These are phyloP conservation scores for Neurospora sp. DNA, from an alignment of 495 filamentous ascomycete genomes.

Conservation along the genomic window DNA sequence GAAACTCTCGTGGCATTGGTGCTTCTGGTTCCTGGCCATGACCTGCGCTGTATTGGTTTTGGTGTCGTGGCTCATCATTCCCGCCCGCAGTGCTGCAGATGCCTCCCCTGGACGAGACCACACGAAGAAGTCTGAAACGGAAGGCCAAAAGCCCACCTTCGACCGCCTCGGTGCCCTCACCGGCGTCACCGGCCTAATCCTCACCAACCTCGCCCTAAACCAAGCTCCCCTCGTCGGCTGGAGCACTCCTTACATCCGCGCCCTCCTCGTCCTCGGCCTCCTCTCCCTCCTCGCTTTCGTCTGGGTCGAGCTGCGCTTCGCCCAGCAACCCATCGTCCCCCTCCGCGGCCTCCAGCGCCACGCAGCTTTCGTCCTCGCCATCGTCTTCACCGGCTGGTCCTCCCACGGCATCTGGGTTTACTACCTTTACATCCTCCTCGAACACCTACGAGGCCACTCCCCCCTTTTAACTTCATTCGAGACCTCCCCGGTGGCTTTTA, in stretches of 20 bases:
- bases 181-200: constrained; percentile 44
- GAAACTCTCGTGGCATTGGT: constrained; percentile 56
- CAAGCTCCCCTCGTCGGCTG: constrained; percentile 50
- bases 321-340: constrained; percentile 44
- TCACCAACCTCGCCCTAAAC: constrained; percentile 52
- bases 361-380: constrained; percentile 42
- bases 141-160: constrained; percentile 14
- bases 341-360: constrained; percentile 36
- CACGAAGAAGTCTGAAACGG: neutral
- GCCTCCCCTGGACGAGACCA: constrained; percentile 2
- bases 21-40: constrained; percentile 47
- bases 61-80: constrained; percentile 38
- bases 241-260: constrained; percentile 39
- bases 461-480: constrained; percentile 32
- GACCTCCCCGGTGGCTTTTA: constrained; percentile 24
- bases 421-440: constrained; percentile 46
- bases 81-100: constrained; percentile 11
- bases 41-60: constrained; percentile 31
- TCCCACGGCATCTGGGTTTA: constrained; percentile 52
- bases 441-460: constrained; percentile 33
- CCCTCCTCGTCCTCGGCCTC: constrained; percentile 43
- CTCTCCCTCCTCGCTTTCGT: constrained; percentile 39
- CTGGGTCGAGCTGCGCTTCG: constrained; percentile 33
- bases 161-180: constrained; percentile 41
- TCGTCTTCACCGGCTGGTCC: constrained; percentile 49